Evolutionary conservation across 495 filamentous ascomycete genomes (phyloP).

Genomic region (Massariosphaeria phaeospora): DNA sequence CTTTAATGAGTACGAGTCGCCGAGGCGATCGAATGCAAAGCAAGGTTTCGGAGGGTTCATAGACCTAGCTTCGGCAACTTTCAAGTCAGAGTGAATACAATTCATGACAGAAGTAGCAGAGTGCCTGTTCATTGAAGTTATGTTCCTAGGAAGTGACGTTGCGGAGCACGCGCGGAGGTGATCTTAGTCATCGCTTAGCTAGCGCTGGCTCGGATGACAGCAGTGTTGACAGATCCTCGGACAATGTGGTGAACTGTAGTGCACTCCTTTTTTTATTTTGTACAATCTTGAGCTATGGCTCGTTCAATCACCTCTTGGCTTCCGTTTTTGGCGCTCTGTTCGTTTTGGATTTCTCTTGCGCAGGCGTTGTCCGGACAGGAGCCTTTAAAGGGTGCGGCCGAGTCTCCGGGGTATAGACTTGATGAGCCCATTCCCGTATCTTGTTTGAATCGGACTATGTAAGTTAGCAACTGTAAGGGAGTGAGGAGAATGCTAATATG

Average conservation of each 20-base stretch:
- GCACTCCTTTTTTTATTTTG: too few species aligned
- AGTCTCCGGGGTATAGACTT: constrained; percentile 39
- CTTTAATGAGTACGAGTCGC: neutral
- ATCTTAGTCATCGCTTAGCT: neutral
- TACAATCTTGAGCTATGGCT: too few species aligned
- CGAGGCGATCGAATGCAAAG: constrained; percentile 1
- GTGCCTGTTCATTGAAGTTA: neutral
- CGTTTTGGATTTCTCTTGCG: constrained; percentile 33
- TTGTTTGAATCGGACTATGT: constrained; percentile 66
- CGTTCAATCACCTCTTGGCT: constrained; percentile 8
- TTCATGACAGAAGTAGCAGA: neutral
- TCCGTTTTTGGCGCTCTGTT: constrained; percentile 11
- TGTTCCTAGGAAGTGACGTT: neutral
- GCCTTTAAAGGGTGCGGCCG: constrained; percentile 22
- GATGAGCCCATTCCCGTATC: constrained; percentile 54
- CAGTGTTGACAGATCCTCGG: too few species aligned
- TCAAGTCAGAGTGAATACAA: constrained; percentile 2
- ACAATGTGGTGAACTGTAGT: too few species aligned
- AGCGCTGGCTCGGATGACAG: too few species aligned
- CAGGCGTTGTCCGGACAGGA: constrained; percentile 33
- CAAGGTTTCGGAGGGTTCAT: constrained; percentile 14
- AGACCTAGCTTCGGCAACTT: constrained; percentile 7
- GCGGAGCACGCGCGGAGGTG: constrained; percentile 14
- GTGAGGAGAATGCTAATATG: constrained; percentile 4
- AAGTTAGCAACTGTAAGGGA: constrained; percentile 1